These are phyloP conservation scores for Byssoonygena ceratinophila DNA, from an alignment of 2,329 filamentous ascomycete species.

Conservation along the genomic window DNA sequence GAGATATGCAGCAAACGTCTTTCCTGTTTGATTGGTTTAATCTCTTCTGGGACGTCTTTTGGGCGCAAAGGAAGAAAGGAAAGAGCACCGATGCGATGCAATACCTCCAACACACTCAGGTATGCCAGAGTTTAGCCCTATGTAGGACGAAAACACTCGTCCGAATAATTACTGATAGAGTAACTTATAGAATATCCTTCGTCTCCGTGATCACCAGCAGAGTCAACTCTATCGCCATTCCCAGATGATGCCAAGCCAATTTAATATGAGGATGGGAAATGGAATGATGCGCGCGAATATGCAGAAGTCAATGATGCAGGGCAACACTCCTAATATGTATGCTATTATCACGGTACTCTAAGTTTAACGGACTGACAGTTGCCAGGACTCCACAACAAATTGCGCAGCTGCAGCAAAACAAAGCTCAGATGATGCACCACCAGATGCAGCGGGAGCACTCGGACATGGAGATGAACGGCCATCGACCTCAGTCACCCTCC, in stretches of 20 bases:
- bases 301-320: conserved; percentile 66
- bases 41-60: conserved; percentile 93
- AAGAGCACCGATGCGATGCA: conserved; percentile 55
- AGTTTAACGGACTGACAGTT: conserved; percentile 4
- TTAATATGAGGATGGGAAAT: conserved; percentile 52
- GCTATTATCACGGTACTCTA: conserved; percentile 15
- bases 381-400: conserved; percentile 54
- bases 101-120: conserved; percentile 76
- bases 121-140: conserved; percentile 27
- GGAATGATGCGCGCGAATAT: conserved; percentile 39
- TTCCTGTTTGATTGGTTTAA: conserved; percentile 98
- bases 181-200: conserved; percentile 47
- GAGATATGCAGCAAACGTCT: conserved; percentile 54
- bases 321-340: conserved; percentile 45
- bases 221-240: conserved; percentile 67
- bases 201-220: conserved; percentile 63
- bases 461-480: conserved; percentile 72
- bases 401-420: conserved; percentile 48
- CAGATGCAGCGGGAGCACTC: conserved; percentile 84
- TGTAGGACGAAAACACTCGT: no score
- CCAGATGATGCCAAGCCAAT: conserved; percentile 47
- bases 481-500: conserved; percentile 69
- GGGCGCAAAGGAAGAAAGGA: conserved; percentile 63
- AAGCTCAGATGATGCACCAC: conserved; percentile 54
- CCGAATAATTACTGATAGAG: conserved; percentile 15